Evolutionary conservation across 495 filamentous ascomycete species (phyloP), one percentile per base, ranked within the genome.

Genomic region (Aspergillus biplanus): DNA sequence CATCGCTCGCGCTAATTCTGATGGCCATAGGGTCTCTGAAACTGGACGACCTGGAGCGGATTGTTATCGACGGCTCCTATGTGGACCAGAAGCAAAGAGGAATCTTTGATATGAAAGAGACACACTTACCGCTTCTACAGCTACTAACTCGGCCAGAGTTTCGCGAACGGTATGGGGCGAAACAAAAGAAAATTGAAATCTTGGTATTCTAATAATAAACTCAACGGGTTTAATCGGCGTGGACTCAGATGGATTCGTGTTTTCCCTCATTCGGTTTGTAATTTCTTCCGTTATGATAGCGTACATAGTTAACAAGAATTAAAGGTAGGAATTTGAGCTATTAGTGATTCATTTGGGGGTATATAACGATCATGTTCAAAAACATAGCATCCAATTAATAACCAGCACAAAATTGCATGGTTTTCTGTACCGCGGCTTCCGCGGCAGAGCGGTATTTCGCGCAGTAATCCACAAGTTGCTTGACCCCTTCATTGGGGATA

Each of bases 81-180:
- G 87, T 97, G 64, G 92, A 98, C 71, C 85, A 90, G 71, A 99
- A 99, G 80, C 92, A 96, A 78, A 83, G 93, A 50, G 90, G 91
- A 6, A 87, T 98, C 56, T 86, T 96, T 67, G 96, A 98, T 64
- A 96, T 97, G 90, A 89, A 88, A 67, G 95, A 99, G 58, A 92
- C 89, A 3, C 88, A 90, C 74, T 73, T 90, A 58, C 90, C 93
- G 2, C 81, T 97, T 31, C 78, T 90, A 37, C 80, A 84, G 63
- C 81, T 93, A 62, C 80, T 97, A 3, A 84, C 86, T 39, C 82
- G 84, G 44, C 70, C 78, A 11, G 87, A 91, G 65, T 78, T 96
- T 61, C 90, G 89, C 69, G 83, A 86, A 54, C 85, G 86, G 46
- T 96, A 91, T 68, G 82, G 75, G 3, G 62, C 71, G 8, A 68